Percentiles rank a stretch among this genome's conserved stretches.
These are phyloP conservation scores for Boletus sp. DNA, from an alignment of 768 basidiomycete genomes.

Conservation along the genomic window DNA sequence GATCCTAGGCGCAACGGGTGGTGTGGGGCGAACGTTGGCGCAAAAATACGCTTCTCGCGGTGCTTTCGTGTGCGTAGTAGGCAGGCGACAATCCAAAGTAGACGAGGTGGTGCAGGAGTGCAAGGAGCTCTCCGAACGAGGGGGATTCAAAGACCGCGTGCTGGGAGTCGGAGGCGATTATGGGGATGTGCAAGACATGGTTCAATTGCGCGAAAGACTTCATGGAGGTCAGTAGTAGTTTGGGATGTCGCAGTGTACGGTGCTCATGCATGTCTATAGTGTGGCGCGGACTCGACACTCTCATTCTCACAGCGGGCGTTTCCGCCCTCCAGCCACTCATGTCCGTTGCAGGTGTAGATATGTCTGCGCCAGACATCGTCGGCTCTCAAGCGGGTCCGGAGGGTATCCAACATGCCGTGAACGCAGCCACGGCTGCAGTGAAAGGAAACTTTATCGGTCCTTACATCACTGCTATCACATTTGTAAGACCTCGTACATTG, in stretches of 20 bases:
- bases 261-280: slow-evolving; percentile 38
- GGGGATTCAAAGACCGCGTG: slow-evolving; percentile 32
- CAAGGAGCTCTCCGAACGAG: slow-evolving; percentile 21
- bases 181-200: slow-evolving; percentile 61
- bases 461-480: slow-evolving; percentile 62
- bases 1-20: slow-evolving; percentile 80
- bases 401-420: slow-evolving; percentile 57
- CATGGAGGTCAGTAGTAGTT: slow-evolving; percentile 42
- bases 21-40: slow-evolving; percentile 74
- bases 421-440: slow-evolving; percentile 54
- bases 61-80: slow-evolving; percentile 71
- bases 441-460: slow-evolving; percentile 70
- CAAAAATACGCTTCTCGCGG: slow-evolving; percentile 70
- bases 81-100: slow-evolving; percentile 54
- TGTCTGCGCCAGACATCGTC: slow-evolving; percentile 24
- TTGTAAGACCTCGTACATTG: slow-evolving; percentile 46
- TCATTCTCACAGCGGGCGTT: slow-evolving; percentile 80
- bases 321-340: slow-evolving; percentile 77
- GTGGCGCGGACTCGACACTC: slow-evolving; percentile 81
- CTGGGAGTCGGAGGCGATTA: slow-evolving; percentile 62
- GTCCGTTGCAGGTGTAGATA: slow-evolving; percentile 58
- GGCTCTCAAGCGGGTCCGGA: slow-evolving; percentile 43
- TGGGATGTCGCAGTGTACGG: background rate
- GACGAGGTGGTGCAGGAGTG: slow-evolving; percentile 64
- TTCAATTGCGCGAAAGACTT: slow-evolving; percentile 51